Base-by-base conservation (phyloP, 352 stramenopile genomes). In the Aphanomyces invadans region DNA sequence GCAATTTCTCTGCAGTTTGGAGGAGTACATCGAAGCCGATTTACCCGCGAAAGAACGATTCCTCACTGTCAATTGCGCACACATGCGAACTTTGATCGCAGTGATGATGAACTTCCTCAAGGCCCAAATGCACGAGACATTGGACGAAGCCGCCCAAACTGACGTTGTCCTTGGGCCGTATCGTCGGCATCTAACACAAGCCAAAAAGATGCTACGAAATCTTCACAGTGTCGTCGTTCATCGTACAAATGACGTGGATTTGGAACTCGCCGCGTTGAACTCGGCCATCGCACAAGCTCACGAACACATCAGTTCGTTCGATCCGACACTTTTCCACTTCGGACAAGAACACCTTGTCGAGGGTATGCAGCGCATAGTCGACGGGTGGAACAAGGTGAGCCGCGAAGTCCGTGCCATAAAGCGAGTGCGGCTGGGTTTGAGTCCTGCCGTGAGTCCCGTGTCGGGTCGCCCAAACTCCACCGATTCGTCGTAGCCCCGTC, bases 41-140 rank as follows among this genome's bases (percentile, higher is more conserved):
- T 46, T 67, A n/a, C 60, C 60, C 48, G 60, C 60, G 21, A 67
- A 67, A n/a, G 42, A 67, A 67, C 38, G 54, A 5, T 67, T 67
- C 46, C 49, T 67, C 29, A 29, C 32, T 33, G 26, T 25, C 5
- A 57, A 67, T 26, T 67, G 60, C 28, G 49, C 42, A 2, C 23
- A 1, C 12, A 57, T 67, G 60, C 60, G 60, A 11, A 57, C 45
- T n/a, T 21, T 19, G 45, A 67, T 67, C 25, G 38, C 25, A 12
- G 49, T 57, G 12, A 51, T 51, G 11, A 59, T 57, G 46, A 23
- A 57, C 11, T 49, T 26, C 23, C 25, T 67, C 2, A 23, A 67
- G 54, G 31, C 38, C 10, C 26, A 57, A 3, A 31, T 67, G 1
- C n/a, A 67, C 19, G 19, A 15, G 2, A 57, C 60, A 15, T 67